Conservation (phyloP, 2,329 filamentous ascomycete genomes). For the Sclerotinia sclerotiorum region DNA sequence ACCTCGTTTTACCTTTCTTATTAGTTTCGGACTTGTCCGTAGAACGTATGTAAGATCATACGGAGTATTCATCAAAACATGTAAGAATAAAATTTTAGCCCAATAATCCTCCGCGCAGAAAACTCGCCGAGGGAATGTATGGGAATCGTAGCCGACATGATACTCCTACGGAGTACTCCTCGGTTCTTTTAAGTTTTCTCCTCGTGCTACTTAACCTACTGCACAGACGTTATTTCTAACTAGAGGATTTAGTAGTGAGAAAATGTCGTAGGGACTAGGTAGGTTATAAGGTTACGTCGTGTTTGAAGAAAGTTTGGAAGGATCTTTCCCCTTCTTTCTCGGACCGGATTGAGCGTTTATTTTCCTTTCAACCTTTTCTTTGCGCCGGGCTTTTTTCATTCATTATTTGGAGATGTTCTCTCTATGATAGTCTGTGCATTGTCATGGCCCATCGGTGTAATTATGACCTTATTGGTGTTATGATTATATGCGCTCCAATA, state of each 20-base stretch:
- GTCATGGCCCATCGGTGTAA: not conserved
- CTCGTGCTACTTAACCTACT: not conserved
- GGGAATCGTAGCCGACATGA: too few relatives aligned
- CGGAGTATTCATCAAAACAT: not conserved
- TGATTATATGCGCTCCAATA: not conserved
- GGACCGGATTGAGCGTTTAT: not conserved
- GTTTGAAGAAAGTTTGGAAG: not conserved
- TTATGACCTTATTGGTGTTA: not conserved
- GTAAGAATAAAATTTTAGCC: too few relatives aligned
- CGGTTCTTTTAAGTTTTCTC: not conserved
- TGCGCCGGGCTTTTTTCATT: not conserved
- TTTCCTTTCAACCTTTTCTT: not conserved
- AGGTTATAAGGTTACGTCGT: too few relatives aligned
- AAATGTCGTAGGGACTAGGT: not conserved
- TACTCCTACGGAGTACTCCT: not conserved
- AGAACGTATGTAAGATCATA: too few relatives aligned
- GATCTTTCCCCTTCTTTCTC: not conserved
- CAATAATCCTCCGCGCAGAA: not conserved
- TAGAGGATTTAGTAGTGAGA: not conserved
- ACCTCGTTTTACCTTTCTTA: not conserved
- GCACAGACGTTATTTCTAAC: not conserved
- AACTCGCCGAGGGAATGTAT: not conserved
- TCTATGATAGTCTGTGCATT: not conserved
- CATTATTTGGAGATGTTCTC: not conserved
- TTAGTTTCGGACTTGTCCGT: not conserved